Conservation (phyloP, 768 basidiomycete species). For the Macrolepiota fuliginosa region DNA sequence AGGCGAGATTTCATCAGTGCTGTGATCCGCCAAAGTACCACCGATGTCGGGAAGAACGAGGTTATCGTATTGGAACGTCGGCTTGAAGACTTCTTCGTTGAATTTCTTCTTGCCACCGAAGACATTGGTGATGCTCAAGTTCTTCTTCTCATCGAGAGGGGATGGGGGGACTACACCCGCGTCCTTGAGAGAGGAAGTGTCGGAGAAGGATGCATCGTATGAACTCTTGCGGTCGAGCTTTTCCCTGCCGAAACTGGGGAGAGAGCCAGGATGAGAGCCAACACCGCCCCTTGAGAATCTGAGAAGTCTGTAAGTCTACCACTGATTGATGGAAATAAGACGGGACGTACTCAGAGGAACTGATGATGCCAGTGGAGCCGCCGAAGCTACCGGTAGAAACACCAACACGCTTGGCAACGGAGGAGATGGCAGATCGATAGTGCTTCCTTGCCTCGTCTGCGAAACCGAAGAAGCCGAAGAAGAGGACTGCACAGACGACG, state of each 20-base stretch:
- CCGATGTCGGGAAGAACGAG: conserved; percentile 35
- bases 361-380: conserved; percentile 22
- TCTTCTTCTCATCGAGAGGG: background rate
- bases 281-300: conserved; percentile 6
- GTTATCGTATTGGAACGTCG: conserved; percentile 35
- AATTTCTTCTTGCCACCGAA: conserved; percentile 36
- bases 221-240: conserved; percentile 6
- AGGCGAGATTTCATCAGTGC: conserved; percentile 24
- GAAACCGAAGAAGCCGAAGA: conserved; percentile 70
- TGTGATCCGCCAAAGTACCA: conserved; percentile 36
- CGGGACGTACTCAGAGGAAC: conserved; percentile 21
- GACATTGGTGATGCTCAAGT: conserved; percentile 32
- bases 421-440: conserved; percentile 39
- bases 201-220: conserved; percentile 2
- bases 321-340: background rate
- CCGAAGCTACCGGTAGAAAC: conserved; percentile 22
- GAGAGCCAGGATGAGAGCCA: background rate
- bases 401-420: conserved; percentile 38
- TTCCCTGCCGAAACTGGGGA: background rate
- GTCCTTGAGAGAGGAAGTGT: background rate
- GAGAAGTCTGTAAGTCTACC: conserved; percentile 10
- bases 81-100: conserved; percentile 29
- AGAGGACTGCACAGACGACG: conserved; percentile 47
- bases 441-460: conserved; percentile 56
- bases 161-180: background rate